Conservation (phyloP, 148 eudicot genomes). For the Drosera capensis region DNA sequence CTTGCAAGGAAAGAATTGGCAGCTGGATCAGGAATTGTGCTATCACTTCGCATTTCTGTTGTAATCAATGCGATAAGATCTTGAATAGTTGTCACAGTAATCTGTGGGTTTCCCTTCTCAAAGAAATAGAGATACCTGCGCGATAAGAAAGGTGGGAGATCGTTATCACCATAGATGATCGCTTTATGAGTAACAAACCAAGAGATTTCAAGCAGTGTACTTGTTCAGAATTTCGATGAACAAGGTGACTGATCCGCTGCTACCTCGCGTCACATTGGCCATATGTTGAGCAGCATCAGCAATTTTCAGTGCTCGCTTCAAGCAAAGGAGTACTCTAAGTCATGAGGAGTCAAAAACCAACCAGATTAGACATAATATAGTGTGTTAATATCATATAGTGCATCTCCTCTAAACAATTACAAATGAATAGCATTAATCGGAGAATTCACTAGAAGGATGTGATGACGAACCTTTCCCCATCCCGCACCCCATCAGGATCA, state of each 20-base stretch:
- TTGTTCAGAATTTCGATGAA: constrained; percentile 94
- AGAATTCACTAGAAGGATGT: not conserved
- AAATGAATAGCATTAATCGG: no score
- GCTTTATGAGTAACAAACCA: not conserved
- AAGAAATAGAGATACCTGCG: constrained; percentile 87
- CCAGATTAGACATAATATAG: constrained; percentile 3
- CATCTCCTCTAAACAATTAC: not conserved
- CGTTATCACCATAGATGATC: not conserved
- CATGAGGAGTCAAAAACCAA: constrained; percentile 7
- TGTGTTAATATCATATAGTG: not conserved
- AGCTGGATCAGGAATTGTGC: constrained; percentile 50
- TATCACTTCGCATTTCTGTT: constrained; percentile 64
- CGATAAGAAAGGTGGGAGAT: not conserved
- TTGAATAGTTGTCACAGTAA: constrained; percentile 66
- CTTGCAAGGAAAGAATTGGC: constrained; percentile 92
- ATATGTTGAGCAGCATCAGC: constrained; percentile 97
- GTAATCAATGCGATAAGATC: constrained; percentile 74
- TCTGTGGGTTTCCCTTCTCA: constrained; percentile 85
- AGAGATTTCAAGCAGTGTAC: constrained; percentile 24
- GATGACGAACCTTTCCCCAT: constrained; percentile 72
- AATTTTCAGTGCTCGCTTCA: constrained; percentile 87
- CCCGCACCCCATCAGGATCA: constrained; percentile 60
- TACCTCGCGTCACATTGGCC: constrained; percentile 84
- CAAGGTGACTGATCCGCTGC: constrained; percentile 69
- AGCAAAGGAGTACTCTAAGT: constrained; percentile 85